Percentiles rank a stretch among this genome's conserved stretches.
These are phyloP conservation scores for Claviceps digitariae DNA, from an alignment of 2,329 filamentous ascomycete genomes.

Conservation along the genomic window DNA sequence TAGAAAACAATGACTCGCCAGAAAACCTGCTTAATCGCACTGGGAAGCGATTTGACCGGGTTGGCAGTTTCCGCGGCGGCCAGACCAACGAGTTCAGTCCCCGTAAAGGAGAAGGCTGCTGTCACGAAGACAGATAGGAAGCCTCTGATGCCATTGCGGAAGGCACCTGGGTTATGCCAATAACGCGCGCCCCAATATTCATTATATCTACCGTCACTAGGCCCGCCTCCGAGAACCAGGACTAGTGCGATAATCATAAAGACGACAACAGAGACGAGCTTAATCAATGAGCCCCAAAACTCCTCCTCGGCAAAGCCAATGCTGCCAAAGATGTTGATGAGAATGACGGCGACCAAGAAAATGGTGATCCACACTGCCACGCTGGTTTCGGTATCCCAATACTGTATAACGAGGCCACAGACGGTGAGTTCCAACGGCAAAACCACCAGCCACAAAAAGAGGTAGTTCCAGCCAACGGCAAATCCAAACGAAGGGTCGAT, in stretches of 20 bases:
- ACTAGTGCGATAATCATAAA: slow-evolving; percentile 50
- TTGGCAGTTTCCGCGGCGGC: slow-evolving; percentile 56
- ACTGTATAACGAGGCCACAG: slow-evolving; percentile 34
- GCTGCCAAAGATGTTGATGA: slow-evolving; percentile 42
- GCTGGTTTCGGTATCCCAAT: slow-evolving; percentile 34
- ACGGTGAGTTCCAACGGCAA: slow-evolving; percentile 38
- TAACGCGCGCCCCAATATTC: slow-evolving; percentile 29
- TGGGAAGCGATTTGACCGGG: slow-evolving; percentile 57
- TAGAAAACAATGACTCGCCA: slow-evolving; percentile 41
- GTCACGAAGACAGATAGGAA: slow-evolving; percentile 58
- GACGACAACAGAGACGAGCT: slow-evolving; percentile 41
- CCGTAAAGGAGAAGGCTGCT: slow-evolving; percentile 54
- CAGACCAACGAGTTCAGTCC: slow-evolving; percentile 56
- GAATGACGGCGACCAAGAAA: slow-evolving; percentile 34
- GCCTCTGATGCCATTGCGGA: slow-evolving; percentile 57
- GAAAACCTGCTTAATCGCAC: slow-evolving; percentile 63
- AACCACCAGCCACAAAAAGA: slow-evolving; percentile 37
- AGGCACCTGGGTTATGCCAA: slow-evolving; percentile 34
- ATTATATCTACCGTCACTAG: slow-evolving; percentile 26
- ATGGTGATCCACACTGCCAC: slow-evolving; percentile 39
- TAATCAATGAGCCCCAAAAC: slow-evolving; percentile 40
- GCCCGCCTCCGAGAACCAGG: slow-evolving; percentile 44
- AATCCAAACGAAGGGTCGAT: slow-evolving; percentile 48
- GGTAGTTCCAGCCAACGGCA: slow-evolving; percentile 32
- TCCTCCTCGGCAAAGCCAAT: slow-evolving; percentile 41